These are phyloP conservation scores for Boeremia lycopersici DNA, from an alignment of 2,329 filamentous ascomycete species.

Conservation along the genomic window DNA sequence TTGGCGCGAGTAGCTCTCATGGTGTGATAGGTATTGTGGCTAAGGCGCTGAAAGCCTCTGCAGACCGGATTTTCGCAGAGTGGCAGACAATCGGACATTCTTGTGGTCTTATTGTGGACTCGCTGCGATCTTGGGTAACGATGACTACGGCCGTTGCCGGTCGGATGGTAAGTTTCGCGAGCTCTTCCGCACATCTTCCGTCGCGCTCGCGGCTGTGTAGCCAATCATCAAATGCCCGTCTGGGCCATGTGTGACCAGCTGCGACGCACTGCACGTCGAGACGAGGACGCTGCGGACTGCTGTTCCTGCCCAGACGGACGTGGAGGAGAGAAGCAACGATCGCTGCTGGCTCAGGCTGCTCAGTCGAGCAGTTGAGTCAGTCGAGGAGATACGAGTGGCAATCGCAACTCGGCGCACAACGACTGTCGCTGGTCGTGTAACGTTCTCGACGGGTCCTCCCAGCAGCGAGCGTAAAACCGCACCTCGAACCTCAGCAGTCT, in stretches of 20 bases:
- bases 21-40: background rate
- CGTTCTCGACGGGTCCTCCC: conserved; percentile 10
- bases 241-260: conserved; percentile 4
- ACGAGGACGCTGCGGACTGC: background rate
- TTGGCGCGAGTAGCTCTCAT: background rate
- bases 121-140: conserved; percentile 3
- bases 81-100: background rate
- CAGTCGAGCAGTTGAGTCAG: conserved; percentile 1
- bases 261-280: background rate
- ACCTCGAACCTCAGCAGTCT: conserved; percentile 9
- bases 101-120: conserved; percentile 10
- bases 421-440: background rate
- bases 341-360: too few species aligned
- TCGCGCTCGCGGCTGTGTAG: conserved; percentile 7
- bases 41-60: background rate
- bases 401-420: conserved; percentile 11
- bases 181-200: conserved; percentile 4
- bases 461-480: conserved; percentile 9
- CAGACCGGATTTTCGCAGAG: background rate
- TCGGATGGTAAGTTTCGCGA: conserved; percentile 19
- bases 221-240: conserved; percentile 5
- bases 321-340: background rate
- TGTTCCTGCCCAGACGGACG: background rate
- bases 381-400: conserved; percentile 3
- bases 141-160: conserved; percentile 11